phyloP scores from a whole-genome alignment of 108 stramenopile genomes.

The Stephanodiscus triporus region DNA sequence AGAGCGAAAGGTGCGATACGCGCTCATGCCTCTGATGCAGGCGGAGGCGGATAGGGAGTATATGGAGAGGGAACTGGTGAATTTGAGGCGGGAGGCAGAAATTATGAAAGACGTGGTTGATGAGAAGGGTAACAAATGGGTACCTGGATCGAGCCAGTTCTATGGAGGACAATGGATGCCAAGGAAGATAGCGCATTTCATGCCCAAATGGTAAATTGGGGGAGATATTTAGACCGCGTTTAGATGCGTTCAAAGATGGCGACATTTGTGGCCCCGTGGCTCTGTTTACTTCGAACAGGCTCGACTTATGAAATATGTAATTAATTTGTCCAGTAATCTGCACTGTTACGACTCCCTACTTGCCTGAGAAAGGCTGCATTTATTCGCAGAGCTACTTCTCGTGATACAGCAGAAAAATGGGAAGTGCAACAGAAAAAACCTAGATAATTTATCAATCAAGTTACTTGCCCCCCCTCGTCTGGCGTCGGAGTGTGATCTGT shows the following conservation, averaged over 20 bases:
- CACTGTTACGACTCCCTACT: not conserved
- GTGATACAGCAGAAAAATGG: not conserved
- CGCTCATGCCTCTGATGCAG: constrained; percentile 76
- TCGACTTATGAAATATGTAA: not conserved
- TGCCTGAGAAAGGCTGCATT: not conserved
- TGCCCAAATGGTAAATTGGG: constrained; percentile 24
- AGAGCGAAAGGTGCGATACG: constrained; percentile 78
- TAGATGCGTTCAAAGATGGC: not conserved
- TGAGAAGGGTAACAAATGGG: constrained; percentile 59
- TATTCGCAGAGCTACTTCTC: not conserved
- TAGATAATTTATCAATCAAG: not conserved
- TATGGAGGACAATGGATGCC: constrained; percentile 52
- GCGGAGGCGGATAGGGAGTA: constrained; percentile 85
- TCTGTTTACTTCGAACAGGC: not conserved
- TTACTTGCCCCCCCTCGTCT: not conserved
- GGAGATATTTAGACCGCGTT: not conserved
- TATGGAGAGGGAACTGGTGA: constrained; percentile 66
- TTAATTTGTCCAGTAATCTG: not conserved
- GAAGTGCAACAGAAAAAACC: not conserved
- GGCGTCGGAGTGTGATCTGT: not conserved
- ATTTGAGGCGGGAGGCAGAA: constrained; percentile 66
- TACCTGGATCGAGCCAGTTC: constrained; percentile 39
- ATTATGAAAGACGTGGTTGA: constrained; percentile 83
- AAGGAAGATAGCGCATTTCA: constrained; percentile 42
- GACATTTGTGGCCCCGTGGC: not conserved